phyloP scores from a whole-genome alignment of 2,329 filamentous ascomycete genomes.

The Exophiala sideris region DNA sequence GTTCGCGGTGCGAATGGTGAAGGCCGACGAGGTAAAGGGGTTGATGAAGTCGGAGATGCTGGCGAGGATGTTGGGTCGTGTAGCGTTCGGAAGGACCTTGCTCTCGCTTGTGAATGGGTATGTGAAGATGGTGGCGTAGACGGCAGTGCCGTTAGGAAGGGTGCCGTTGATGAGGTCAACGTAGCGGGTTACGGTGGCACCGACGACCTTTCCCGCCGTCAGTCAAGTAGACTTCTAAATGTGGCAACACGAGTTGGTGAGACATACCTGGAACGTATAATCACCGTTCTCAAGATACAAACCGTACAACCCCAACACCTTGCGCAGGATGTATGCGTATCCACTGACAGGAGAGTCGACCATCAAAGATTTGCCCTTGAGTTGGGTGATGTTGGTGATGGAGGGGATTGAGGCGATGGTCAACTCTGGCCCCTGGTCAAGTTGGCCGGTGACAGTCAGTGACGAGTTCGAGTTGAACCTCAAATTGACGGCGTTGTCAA shows the following conservation, averaged over 20 bases:
- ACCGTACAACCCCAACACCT: slow-evolving; percentile 24
- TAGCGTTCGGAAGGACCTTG: slow-evolving; percentile 13
- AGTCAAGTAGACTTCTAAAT: too few species aligned
- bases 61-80: slow-evolving; percentile 29
- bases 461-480: slow-evolving; percentile 30
- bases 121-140: slow-evolving; percentile 33
- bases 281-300: slow-evolving; percentile 21
- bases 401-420: slow-evolving; percentile 30
- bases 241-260: too few species aligned
- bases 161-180: slow-evolving; percentile 28
- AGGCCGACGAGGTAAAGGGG: slow-evolving; percentile 23
- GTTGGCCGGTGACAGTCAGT: slow-evolving; percentile 32
- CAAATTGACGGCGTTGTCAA: slow-evolving; percentile 33
- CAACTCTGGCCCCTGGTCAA: slow-evolving; percentile 34
- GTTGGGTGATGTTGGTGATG: slow-evolving; percentile 29
- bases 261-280: slow-evolving; percentile 23
- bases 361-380: slow-evolving; percentile 31
- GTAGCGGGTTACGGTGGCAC: slow-evolving; percentile 31
- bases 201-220: slow-evolving; percentile 24
- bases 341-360: slow-evolving; percentile 32
- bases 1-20: slow-evolving; percentile 26
- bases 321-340: slow-evolving; percentile 30
- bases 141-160: slow-evolving; percentile 30
- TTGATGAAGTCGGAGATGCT: slow-evolving; percentile 28
- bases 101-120: slow-evolving; percentile 32